phyloP scores from a whole-genome alignment of 331 rosid genomes.

The Stylosanthes scabra region DNA sequence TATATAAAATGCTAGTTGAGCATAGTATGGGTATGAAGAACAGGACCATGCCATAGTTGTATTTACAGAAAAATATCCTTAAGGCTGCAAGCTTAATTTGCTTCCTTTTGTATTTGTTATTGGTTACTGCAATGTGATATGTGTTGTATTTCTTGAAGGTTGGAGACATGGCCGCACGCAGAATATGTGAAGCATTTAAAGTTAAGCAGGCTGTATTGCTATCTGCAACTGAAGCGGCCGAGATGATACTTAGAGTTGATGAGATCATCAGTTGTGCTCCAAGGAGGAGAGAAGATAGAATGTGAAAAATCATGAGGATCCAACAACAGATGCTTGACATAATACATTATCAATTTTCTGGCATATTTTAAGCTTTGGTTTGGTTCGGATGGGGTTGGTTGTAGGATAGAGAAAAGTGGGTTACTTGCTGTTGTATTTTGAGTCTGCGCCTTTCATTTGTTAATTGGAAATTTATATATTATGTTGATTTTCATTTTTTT shows the following conservation, averaged over 20 bases:
- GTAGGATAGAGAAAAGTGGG: neutral
- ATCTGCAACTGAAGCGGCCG: conserved; percentile 97
- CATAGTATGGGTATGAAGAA: neutral
- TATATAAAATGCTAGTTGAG: neutral
- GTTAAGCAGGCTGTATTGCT: conserved; percentile 94
- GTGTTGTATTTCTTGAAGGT: conserved; percentile 52
- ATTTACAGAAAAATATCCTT: neutral
- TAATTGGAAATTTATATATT: neutral
- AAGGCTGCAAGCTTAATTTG: conserved; percentile 9
- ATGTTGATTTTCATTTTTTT: neutral
- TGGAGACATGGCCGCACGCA: conserved; percentile 86
- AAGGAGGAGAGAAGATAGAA: conserved; percentile 89
- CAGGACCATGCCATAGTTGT: neutral
- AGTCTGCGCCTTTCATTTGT: neutral
- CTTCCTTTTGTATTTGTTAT: neutral
- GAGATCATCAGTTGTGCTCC: conserved; percentile 99
- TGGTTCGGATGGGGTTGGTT: conserved; percentile 11
- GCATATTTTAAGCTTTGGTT: conserved; percentile 5
- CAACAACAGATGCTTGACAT: conserved; percentile 17
- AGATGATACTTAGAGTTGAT: conserved; percentile 97
- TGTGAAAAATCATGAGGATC: conserved; percentile 53
- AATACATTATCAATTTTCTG: conserved; percentile 2
- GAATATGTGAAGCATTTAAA: conserved; percentile 87
- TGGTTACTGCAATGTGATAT: conserved; percentile 24
- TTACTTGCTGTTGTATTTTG: neutral